Percentiles rank a stretch among this genome's conserved stretches.
phyloP scores from a whole-genome alignment of 1,284 basidiomycete genomes.

The Lentinus polychrous region DNA sequence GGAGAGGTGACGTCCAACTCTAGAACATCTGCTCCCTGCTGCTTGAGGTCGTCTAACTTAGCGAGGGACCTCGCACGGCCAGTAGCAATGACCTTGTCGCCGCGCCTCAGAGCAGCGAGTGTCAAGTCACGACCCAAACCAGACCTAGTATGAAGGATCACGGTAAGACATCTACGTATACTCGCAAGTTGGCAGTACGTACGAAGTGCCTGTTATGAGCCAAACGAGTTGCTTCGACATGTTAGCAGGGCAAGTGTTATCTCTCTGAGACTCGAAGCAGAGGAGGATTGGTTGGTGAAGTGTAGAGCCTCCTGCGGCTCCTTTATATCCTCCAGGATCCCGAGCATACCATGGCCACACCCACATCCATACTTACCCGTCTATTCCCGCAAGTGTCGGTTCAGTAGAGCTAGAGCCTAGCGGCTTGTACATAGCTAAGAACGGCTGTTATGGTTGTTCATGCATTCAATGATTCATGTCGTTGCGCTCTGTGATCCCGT shows the following conservation, averaged over 20 bases:
- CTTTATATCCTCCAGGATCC: no score
- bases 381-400: no score
- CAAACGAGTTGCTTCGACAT: conserved; percentile 15
- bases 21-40: conserved; percentile 14
- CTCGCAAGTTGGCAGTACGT: conserved; percentile 1
- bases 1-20: conserved; percentile 27
- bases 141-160: conserved; percentile 11
- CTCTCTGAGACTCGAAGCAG: no score
- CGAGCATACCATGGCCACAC: no score
- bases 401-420: no score
- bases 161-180: no score
- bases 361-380: no score
- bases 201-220: conserved; percentile 18
- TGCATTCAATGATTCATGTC: no score
- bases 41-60: conserved; percentile 19
- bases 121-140: conserved; percentile 29
- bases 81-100: conserved; percentile 25
- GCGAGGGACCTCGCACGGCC: conserved; percentile 17
- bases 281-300: background rate
- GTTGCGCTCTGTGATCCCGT: no score
- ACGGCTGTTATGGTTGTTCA: no score
- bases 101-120: conserved; percentile 11
- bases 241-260: background rate
- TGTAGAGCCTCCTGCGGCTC: no score
- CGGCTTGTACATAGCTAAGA: no score